Evolutionary conservation across 495 filamentous ascomycete genomes (phyloP).

Genomic region (Hypoxylon intermedium): DNA sequence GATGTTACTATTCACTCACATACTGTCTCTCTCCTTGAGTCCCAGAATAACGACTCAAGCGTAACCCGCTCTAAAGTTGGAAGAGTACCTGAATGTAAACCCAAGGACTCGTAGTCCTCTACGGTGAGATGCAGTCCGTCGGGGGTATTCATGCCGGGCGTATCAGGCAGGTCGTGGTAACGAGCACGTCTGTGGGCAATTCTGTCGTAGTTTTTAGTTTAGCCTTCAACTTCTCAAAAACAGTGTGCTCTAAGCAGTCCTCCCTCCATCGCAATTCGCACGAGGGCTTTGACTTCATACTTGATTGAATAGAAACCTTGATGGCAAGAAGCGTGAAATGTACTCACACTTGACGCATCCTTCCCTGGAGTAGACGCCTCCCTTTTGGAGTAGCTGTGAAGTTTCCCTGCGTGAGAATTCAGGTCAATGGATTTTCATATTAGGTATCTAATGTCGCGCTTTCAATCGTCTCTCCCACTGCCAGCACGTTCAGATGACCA

Average conservation of each 20-base stretch:
- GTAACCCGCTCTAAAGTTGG: conserved; percentile 40
- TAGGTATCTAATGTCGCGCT: no score
- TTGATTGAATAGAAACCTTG: neutral
- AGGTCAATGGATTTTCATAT: conserved; percentile 2
- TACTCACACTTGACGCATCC: conserved; percentile 44
- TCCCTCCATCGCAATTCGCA: neutral
- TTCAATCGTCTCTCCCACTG: neutral
- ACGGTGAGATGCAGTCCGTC: conserved; percentile 42
- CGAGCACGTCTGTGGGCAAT: conserved; percentile 37
- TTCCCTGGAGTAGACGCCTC: conserved; percentile 35
- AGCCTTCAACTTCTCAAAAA: neutral
- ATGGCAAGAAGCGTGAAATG: neutral
- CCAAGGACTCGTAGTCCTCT: conserved; percentile 41
- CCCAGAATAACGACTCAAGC: conserved; percentile 45
- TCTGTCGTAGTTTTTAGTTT: conserved; percentile 17
- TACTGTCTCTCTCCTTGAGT: conserved; percentile 40
- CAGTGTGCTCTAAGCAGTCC: neutral
- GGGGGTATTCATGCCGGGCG: neutral
- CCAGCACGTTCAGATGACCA: neutral
- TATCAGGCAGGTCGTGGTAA: conserved; percentile 10
- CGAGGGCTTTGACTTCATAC: neutral
- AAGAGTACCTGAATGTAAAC: conserved; percentile 42
- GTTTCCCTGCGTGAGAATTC: conserved; percentile 32
- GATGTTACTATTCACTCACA: conserved; percentile 30
- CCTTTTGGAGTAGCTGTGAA: conserved; percentile 34